phyloP scores from a whole-genome alignment of 2,329 filamentous ascomycete species.

The Lachnellula occidentalis region DNA sequence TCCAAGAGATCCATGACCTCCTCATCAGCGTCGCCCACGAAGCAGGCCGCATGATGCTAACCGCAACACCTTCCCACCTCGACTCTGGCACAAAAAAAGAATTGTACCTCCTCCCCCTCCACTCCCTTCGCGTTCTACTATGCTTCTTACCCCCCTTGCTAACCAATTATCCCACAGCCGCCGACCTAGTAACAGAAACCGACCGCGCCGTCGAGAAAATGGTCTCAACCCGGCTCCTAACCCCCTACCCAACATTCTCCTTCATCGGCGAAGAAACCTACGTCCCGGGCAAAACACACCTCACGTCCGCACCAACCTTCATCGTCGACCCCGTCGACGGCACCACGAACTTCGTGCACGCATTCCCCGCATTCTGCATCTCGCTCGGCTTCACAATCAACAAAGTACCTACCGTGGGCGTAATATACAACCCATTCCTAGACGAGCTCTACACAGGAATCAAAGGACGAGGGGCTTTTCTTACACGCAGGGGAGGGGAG shows the following conservation, averaged over 20 bases:
- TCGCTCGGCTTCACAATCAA: slow-evolving; percentile 66
- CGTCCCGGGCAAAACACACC: slow-evolving; percentile 53
- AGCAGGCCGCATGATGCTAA: slow-evolving; percentile 59
- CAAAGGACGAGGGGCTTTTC: slow-evolving; percentile 59
- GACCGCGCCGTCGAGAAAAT: slow-evolving; percentile 61
- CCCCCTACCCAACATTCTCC: slow-evolving; percentile 49
- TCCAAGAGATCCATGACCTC: slow-evolving; percentile 57
- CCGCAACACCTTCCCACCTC: slow-evolving; percentile 53
- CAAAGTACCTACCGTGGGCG: slow-evolving; percentile 58
- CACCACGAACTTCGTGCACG: slow-evolving; percentile 76
- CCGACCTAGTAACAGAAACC: slow-evolving; percentile 63
- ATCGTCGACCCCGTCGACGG: slow-evolving; percentile 80
- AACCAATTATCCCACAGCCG: slow-evolving; percentile 40
- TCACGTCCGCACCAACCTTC: slow-evolving; percentile 67
- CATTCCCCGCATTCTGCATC: slow-evolving; percentile 69
- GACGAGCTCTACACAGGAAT: slow-evolving; percentile 65
- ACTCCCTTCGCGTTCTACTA: neutral
- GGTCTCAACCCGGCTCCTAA: slow-evolving; percentile 48
- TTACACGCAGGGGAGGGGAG: slow-evolving; percentile 37
- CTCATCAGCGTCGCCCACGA: slow-evolving; percentile 55
- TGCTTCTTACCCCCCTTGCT: neutral
- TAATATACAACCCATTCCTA: slow-evolving; percentile 76
- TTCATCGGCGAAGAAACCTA: slow-evolving; percentile 79
- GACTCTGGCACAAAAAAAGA: slow-evolving; percentile 59
- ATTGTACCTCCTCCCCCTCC: slow-evolving; percentile 39